Base-by-base conservation (phyloP, 2,329 filamentous ascomycete species). In the Magnaporthiopsis rhizophila region DNA sequence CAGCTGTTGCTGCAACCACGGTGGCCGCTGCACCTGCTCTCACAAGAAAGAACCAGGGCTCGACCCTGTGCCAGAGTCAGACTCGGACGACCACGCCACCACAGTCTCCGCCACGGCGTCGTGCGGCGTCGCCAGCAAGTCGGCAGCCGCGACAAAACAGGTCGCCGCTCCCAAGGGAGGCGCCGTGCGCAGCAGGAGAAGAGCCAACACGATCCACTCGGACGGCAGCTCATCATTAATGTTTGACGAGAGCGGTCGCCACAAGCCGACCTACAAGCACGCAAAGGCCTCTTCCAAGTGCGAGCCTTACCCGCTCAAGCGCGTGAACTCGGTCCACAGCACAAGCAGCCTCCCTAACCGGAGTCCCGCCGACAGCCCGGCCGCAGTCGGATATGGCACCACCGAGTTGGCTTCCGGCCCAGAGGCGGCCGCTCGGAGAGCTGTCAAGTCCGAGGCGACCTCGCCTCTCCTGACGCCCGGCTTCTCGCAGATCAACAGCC, bases 1-100 rank as follows among this genome's bases (percentile, higher is more conserved):
- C 70, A 87, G 83, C 69, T 90, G 87, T 74, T 89, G 86, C 76
- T 89, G 87, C 75, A 89, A 88, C 73, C 87, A 89, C 70, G 87
- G 87, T 67, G 85, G 82, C 59, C 83, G 83, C 69, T 90, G 87
- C 78, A 84, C 84, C 64, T 90, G 87, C 74, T 80, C 81, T 64
- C 75, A 83, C 72, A 89, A 88, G 76, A 87, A 86, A 74, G 86
- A 89, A 70, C 77, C 77, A 69, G 68, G 71, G 66, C 80, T 88
- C 65, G 85, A 88, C 70, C 83, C 86, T 1, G 86, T 89, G 21
- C 85, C 84, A 64, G 86, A 89, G 73, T 85, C 85, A 67, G 83
- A 86, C 71, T 83, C 85, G 66, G 82, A 87, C 68, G 75, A 78
- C 66, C 79, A 81, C 64, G 71, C 30, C 26, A 58, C 50, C 7